Percentiles rank a stretch among this genome's conserved stretches.
These are phyloP conservation scores for Inonotus obliquus DNA, from an alignment of 1,284 basidiomycete genomes.

Conservation along the genomic window DNA sequence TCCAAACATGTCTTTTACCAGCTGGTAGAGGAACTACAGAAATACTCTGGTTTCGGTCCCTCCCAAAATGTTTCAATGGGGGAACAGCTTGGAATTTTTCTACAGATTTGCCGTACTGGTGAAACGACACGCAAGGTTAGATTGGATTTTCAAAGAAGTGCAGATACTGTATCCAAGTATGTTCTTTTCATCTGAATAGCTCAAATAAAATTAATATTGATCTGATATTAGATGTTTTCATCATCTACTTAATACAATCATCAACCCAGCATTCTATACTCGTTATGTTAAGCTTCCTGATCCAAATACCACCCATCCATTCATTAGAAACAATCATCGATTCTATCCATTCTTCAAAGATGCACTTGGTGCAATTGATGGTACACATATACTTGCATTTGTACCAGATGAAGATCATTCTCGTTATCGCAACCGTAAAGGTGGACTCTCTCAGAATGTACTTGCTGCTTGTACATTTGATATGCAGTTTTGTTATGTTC, in stretches of 20 bases:
- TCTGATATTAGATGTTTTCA: conserved; percentile 18
- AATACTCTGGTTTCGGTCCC: background rate
- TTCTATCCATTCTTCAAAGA: conserved; percentile 34
- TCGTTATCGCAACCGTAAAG: conserved; percentile 31
- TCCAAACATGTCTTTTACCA: conserved; percentile 15
- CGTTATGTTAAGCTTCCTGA: conserved; percentile 25
- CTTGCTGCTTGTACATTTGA: conserved; percentile 29
- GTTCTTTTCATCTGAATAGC: background rate
- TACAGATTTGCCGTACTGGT: conserved; percentile 7
- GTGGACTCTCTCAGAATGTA: conserved; percentile 32
- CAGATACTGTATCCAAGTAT: conserved; percentile 19
- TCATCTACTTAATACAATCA: conserved; percentile 10
- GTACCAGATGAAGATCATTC: conserved; percentile 24
- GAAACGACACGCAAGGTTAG: conserved; percentile 17
- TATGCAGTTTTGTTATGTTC: conserved; percentile 31
- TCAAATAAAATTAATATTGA: background rate
- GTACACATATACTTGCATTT: conserved; percentile 31
- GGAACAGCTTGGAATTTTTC: conserved; percentile 18
- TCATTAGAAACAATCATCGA: conserved; percentile 29
- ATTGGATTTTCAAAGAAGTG: background rate
- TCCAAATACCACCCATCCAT: background rate
- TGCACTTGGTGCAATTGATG: conserved; percentile 37
- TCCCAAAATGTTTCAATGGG: background rate
- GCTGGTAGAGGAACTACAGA: background rate
- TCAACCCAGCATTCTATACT: conserved; percentile 16